Percentiles rank a stretch among this genome's conserved stretches.
Evolutionary conservation across 164 flowering plant species (phyloP).

Genomic region (Amborella trichopoda): DNA sequence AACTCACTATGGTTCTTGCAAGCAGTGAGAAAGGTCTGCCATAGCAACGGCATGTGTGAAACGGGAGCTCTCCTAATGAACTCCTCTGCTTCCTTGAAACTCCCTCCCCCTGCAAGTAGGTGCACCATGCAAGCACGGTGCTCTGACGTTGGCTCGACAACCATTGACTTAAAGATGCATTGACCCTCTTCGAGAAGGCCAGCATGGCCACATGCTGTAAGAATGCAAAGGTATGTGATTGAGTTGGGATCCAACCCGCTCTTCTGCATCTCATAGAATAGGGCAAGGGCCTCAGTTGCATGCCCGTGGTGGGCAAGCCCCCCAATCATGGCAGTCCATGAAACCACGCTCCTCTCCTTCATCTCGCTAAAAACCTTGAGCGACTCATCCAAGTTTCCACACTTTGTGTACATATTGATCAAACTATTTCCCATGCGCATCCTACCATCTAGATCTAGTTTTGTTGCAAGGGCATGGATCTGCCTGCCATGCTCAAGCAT

Average conservation of each 20-base stretch:
- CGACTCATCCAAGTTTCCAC: slow-evolving; percentile 15
- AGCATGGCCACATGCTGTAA: slow-evolving; percentile 16
- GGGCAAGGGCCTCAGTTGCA: no score
- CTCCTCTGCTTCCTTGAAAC: slow-evolving; percentile 10
- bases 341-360: slow-evolving; percentile 10
- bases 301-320: slow-evolving; percentile 15
- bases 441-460: slow-evolving; percentile 6
- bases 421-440: slow-evolving; percentile 8
- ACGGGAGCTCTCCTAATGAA: slow-evolving; percentile 10
- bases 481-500: slow-evolving; percentile 15
- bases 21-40: slow-evolving; percentile 15
- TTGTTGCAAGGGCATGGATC: slow-evolving; percentile 6
- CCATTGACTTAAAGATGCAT: slow-evolving; percentile 11
- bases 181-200: slow-evolving; percentile 9
- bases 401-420: slow-evolving; percentile 19
- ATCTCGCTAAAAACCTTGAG: slow-evolving; percentile 6
- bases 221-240: slow-evolving; percentile 11
- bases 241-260: slow-evolving; percentile 14
- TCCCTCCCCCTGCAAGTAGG: slow-evolving; percentile 12
- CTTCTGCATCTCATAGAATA: slow-evolving; percentile 15
- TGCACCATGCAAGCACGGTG: slow-evolving; percentile 15
- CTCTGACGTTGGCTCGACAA: slow-evolving; percentile 10
- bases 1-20: slow-evolving; percentile 11
- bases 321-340: slow-evolving; percentile 19
- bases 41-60: slow-evolving; percentile 2